Base-by-base conservation (phyloP, 108 stramenopile species). In the Aurantiochytrium sp. region DNA sequence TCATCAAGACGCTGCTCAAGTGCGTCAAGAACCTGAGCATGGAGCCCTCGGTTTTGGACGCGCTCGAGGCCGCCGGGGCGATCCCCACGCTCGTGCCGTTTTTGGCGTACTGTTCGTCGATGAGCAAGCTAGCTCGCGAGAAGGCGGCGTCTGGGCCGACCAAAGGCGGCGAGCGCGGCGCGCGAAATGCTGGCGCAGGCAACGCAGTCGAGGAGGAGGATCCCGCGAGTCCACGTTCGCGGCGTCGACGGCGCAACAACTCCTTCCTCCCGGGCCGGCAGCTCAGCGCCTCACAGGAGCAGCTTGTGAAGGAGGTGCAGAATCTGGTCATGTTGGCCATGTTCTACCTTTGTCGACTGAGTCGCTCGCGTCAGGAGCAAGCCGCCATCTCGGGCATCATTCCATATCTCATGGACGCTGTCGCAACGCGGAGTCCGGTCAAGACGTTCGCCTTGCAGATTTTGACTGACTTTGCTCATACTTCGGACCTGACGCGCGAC, bases 301-400 rank as follows among this genome's bases (percentile, higher is more conserved):
- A 83, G 76, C 76, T 83, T 12, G 51, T 83, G 3, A 83, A 83
- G 51, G 76, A 83, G 76, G 28, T 83, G n/a, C 76, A 83, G 51
- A 83, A 83, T 45, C 76, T 83, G 45, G 76, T 83, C 3, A 83
- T 83, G 76, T 45, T 83, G 76, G 76, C 76, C n/a, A 83, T 83
- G 76, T 83, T 83, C 51, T 83, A 83, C 76, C 76, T 83, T 55
- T 83, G 76, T 4, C 45, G 76, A 18, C 76, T 83, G 23, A 83
- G 76, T 45, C 76, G 76, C 10, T 83, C 76, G 8, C 76, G 76
- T 12, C 76, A 83, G 4, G 76, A 83, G 51, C 76, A 83, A 45
- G 76, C 76, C 25, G 76, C 76, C n/a, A 53, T 83, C 16, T 83
- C 76, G 51, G 76, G 76, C 25, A 83, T 83, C 76, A 83, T 83